These are phyloP conservation scores for Aurinia saxatilis DNA, from an alignment of 345 rosid species.

Conservation along the genomic window DNA sequence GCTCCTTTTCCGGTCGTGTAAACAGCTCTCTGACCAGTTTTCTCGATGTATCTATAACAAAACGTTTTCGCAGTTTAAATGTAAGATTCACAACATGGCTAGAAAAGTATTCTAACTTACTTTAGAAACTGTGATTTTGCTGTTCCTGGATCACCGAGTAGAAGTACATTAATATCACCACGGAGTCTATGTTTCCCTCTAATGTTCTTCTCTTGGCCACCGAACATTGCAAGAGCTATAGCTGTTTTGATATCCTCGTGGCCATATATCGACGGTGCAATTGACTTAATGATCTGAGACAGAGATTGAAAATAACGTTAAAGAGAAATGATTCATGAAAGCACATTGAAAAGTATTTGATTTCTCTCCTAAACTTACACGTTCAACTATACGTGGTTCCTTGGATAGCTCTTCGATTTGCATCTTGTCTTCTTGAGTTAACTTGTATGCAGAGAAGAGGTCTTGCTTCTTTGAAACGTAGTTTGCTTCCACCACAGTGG, in stretches of 20 bases:
- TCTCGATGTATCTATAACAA: conserved; percentile 73
- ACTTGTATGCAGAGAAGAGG: conserved; percentile 92
- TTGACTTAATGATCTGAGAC: conserved; percentile 79
- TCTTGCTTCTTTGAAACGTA: conserved; percentile 91
- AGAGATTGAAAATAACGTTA: conserved; percentile 11
- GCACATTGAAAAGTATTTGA: neutral
- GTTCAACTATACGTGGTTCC: conserved; percentile 87
- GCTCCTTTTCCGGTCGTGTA: conserved; percentile 99
- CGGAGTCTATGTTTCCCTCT: conserved; percentile 86
- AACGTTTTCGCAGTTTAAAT: conserved; percentile 6
- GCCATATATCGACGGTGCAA: conserved; percentile 96
- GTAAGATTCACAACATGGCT: neutral
- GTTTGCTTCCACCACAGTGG: conserved; percentile 96
- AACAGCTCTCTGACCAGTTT: conserved; percentile 98
- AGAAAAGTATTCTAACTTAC: conserved; percentile 58
- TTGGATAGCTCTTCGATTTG: conserved; percentile 84
- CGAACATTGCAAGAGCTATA: conserved; percentile 91
- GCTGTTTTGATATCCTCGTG: conserved; percentile 99
- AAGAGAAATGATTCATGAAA: neutral
- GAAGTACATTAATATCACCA: conserved; percentile 92
- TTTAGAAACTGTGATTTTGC: conserved; percentile 97
- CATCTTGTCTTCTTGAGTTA: conserved; percentile 89
- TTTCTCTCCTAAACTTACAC: conserved; percentile 40
- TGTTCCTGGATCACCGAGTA: conserved; percentile 95
- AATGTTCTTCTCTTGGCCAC: conserved; percentile 96